Percentiles rank a stretch among this genome's conserved stretches.
Evolutionary conservation across 1,284 basidiomycete genomes (phyloP).

Genomic region (Microbotryomycetes sp.): DNA sequence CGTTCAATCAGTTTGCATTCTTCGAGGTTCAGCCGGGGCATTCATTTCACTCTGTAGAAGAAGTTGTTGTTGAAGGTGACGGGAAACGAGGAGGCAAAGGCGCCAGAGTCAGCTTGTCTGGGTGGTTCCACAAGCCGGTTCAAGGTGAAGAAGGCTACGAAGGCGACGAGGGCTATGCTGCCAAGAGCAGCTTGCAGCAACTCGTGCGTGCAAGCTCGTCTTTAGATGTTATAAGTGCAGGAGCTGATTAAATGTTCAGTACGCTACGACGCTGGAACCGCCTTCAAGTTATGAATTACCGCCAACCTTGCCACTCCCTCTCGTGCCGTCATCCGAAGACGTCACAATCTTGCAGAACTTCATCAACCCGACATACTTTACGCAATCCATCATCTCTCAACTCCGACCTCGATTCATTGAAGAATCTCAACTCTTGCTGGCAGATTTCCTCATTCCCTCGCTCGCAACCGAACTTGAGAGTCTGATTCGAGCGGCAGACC

Average conservation of each 20-base stretch:
- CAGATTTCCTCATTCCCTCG: constrained; percentile 66
- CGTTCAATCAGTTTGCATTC: constrained; percentile 96
- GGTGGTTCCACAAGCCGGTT: constrained; percentile 90
- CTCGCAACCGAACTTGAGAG: constrained; percentile 60
- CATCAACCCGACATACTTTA: constrained; percentile 85
- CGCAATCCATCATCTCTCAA: constrained; percentile 67
- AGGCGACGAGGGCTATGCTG: constrained; percentile 54
- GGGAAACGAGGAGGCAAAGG: constrained; percentile 62
- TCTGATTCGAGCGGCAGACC: constrained; percentile 18
- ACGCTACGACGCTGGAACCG: constrained; percentile 25
- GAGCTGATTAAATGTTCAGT: constrained; percentile 1
- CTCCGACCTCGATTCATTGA: constrained; percentile 76
- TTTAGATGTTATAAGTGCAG: background rate
- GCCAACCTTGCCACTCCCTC: constrained; percentile 16
- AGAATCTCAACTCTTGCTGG: constrained; percentile 84
- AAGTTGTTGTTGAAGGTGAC: constrained; percentile 73
- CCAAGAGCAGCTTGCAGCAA: constrained; percentile 58
- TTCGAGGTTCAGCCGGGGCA: constrained; percentile 71
- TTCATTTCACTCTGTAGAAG: constrained; percentile 96
- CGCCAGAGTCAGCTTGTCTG: constrained; percentile 68
- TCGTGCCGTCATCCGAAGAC: constrained; percentile 23
- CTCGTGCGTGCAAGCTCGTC: constrained; percentile 8
- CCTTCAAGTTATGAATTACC: constrained; percentile 6
- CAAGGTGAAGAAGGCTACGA: constrained; percentile 83
- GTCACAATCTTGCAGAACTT: constrained; percentile 48